Evolutionary conservation across 2,329 filamentous ascomycete species (phyloP).

Genomic region (Fusarium haematococcum): DNA sequence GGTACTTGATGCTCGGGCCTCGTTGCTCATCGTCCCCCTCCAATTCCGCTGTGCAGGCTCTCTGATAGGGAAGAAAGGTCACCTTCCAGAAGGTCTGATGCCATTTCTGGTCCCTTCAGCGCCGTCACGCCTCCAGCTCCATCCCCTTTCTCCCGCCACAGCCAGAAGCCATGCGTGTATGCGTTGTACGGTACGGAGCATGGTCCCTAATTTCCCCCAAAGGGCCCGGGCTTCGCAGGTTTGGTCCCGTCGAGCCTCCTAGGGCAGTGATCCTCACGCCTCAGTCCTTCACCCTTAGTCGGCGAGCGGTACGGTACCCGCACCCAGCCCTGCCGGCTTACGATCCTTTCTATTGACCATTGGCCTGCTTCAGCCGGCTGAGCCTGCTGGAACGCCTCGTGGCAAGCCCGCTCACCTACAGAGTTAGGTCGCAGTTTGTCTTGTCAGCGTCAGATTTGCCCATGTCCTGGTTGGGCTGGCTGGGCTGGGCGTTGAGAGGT

Average conservation of each 20-base stretch:
- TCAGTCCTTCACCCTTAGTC: constrained; percentile 10
- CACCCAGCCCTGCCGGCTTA: constrained; percentile 42
- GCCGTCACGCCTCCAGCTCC: constrained; percentile 20
- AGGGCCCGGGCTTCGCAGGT: constrained; percentile 28
- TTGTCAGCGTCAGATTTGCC: constrained; percentile 41
- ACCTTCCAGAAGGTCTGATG: constrained; percentile 33
- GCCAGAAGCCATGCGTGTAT: constrained; percentile 12
- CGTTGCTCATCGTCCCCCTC: constrained; percentile 8
- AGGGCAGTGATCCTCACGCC: constrained; percentile 21
- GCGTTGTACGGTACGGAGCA: constrained; percentile 20
- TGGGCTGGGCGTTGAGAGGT: constrained; percentile 9
- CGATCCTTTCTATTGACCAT: constrained; percentile 36
- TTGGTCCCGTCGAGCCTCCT: constrained; percentile 16
- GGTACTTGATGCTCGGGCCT: constrained; percentile 11
- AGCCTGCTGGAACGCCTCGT: constrained; percentile 37
- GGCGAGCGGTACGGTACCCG: constrained; percentile 30
- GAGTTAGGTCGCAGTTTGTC: constrained; percentile 22
- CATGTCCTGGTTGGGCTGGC: constrained; percentile 15
- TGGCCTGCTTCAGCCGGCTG: constrained; percentile 34
- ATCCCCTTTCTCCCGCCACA: constrained; percentile 31
- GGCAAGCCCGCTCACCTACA: constrained; percentile 32
- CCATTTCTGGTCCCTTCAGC: constrained; percentile 14
- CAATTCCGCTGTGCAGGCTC: constrained; percentile 24
- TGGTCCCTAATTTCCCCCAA: constrained; percentile 38
- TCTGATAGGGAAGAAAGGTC: not conserved